phyloP scores from a whole-genome alignment of 2,329 filamentous ascomycete genomes.

The Cadophora sp. region DNA sequence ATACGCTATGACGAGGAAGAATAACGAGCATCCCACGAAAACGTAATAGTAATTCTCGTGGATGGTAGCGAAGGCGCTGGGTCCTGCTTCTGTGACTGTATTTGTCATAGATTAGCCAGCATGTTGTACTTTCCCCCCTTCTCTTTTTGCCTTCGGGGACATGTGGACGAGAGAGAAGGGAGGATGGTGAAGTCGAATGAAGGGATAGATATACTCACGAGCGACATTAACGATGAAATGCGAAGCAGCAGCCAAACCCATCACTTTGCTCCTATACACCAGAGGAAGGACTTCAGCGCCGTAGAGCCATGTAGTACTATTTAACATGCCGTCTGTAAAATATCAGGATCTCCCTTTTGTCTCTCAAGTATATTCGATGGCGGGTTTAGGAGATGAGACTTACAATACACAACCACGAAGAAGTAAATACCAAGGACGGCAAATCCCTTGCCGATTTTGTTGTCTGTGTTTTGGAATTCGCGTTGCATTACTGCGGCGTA shows the following conservation, averaged over 20 bases:
- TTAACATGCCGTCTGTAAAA: conserved; percentile 55
- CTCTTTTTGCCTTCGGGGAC: neutral
- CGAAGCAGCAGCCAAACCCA: conserved; percentile 59
- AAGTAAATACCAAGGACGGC: conserved; percentile 65
- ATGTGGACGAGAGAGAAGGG: neutral
- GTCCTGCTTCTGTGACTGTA: conserved; percentile 58
- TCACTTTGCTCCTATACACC: conserved; percentile 59
- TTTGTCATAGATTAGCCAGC: neutral
- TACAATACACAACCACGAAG: conserved; percentile 62
- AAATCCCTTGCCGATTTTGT: conserved; percentile 63
- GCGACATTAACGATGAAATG: conserved; percentile 63
- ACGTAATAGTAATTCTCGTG: conserved; percentile 67
- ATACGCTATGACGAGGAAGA: conserved; percentile 60
- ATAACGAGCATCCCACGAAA: conserved; percentile 58
- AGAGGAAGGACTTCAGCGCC: conserved; percentile 62
- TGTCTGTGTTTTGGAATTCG: conserved; percentile 61
- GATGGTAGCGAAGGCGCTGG: conserved; percentile 62
- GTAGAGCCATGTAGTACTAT: conserved; percentile 62
- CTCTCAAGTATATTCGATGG: too few species aligned
- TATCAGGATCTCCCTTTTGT: neutral
- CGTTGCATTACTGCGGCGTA: conserved; percentile 66
- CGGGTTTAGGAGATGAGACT: conserved; percentile 31
- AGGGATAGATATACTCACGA: conserved; percentile 37
- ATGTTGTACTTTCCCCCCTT: neutral
- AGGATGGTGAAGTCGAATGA: too few species aligned